Evolutionary conservation across 2,329 filamentous ascomycete species (phyloP).

Genomic region (Hymenoscyphus linearis): DNA sequence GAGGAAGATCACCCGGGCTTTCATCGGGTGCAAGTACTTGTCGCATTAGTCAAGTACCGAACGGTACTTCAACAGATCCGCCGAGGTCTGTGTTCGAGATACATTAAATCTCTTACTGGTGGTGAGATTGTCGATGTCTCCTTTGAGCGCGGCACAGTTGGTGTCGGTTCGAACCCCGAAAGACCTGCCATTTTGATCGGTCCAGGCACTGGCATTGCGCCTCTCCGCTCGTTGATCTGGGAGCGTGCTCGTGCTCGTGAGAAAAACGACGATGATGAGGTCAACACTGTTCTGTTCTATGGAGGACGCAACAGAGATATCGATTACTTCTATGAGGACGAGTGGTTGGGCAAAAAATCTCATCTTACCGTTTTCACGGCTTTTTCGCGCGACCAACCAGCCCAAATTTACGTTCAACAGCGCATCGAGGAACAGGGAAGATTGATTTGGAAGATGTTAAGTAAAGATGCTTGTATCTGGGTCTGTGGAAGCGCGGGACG

Average conservation of each 20-base stretch:
- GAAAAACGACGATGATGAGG: slow-evolving; percentile 30
- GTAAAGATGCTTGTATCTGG: slow-evolving; percentile 47
- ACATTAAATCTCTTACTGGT: slow-evolving; percentile 59
- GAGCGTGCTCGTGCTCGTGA: slow-evolving; percentile 47
- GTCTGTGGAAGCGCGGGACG: slow-evolving; percentile 57
- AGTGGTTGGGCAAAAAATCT: slow-evolving; percentile 55
- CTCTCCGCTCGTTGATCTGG: slow-evolving; percentile 74
- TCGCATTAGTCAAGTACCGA: slow-evolving; percentile 86
- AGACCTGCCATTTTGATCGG: slow-evolving; percentile 68
- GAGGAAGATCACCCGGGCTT: slow-evolving; percentile 7
- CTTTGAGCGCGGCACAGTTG: neutral
- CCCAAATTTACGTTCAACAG: slow-evolving; percentile 62
- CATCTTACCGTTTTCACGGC: slow-evolving; percentile 55
- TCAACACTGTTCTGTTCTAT: slow-evolving; percentile 61
- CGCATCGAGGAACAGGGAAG: slow-evolving; percentile 28
- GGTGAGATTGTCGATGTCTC: slow-evolving; percentile 36
- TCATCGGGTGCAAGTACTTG: slow-evolving; percentile 61
- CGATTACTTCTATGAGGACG: slow-evolving; percentile 77
- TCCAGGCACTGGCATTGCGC: slow-evolving; percentile 82
- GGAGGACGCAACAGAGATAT: slow-evolving; percentile 69
- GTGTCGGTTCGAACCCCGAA: slow-evolving; percentile 35
- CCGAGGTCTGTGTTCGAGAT: slow-evolving; percentile 85
- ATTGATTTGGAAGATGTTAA: slow-evolving; percentile 42
- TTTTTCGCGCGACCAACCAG: slow-evolving; percentile 63
- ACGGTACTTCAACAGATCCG: slow-evolving; percentile 81